Evolutionary conservation across 2,329 filamentous ascomycete species (phyloP), one percentile per base, ranked within the genome.

Genomic region (Gliomastix tumulicola): DNA sequence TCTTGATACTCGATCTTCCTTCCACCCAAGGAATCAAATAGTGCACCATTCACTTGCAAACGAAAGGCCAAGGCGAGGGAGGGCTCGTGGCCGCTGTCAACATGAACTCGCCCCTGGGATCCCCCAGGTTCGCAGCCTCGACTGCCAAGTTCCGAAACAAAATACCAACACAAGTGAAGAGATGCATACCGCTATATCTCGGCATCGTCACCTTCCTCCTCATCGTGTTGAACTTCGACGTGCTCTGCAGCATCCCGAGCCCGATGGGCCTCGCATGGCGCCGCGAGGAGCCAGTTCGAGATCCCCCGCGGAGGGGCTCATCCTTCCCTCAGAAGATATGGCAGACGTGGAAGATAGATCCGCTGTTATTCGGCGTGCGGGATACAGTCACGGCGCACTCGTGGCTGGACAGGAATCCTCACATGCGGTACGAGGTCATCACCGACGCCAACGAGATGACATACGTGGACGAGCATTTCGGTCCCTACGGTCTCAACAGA

Each of bases 391-490:
- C 38, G 20, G 41, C 41, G 12, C 37, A 39, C 7, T 35, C 39
- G 12, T 47, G 41, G 44, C 30, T 47, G 15, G 41, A 36, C 9
- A 35, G 39, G 35, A 47, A 47, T 8, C 34, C 40, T 6, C 36
- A 43, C 30, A 32, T 36, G 39, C 31, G 25, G 21, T 37, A 40
- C 22, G 30, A 37, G 31, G 30, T 37, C 23, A 36, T 40, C 34
- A 37, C 38, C 12, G 36, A 56, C 22, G 41, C 38, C 7, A 56
- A 51, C 27, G 50, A 41, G 15, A 49, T 82, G 45, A 62, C 71
- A 17, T 87, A 84, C 45, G 76, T 86, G 27, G 78, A 85, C 52
- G 71, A 72, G 27, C 71, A 84, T 48, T 86, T 78, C 46, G 82
- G 82, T 1, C 68, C 73, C 3, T 59, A 69, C 7, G 82, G 79